phyloP scores from a whole-genome alignment of 306 rosid species.

The Spatholobus suberectus region DNA sequence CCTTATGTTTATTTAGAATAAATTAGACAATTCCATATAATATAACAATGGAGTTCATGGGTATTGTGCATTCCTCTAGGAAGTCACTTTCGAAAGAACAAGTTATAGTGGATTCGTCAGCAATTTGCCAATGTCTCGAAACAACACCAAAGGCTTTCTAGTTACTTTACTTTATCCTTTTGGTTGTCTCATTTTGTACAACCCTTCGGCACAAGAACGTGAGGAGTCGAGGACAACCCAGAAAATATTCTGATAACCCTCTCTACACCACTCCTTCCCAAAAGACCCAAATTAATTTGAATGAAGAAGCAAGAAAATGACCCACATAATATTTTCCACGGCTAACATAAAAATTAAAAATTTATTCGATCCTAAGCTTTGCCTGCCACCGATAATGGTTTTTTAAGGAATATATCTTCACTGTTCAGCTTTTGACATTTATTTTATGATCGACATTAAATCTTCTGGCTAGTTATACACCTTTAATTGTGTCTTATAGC shows the following conservation, averaged over 20 bases:
- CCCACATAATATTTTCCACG: neutral
- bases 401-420: neutral
- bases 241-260: neutral
- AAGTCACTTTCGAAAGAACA: neutral
- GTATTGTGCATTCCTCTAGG: too few species aligned
- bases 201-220: neutral
- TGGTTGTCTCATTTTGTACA: neutral
- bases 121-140: neutral
- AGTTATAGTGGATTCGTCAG: neutral
- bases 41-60: too few species aligned
- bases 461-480: neutral
- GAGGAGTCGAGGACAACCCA: neutral
- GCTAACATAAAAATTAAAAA: neutral
- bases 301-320: neutral
- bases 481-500: neutral
- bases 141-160: neutral
- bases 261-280: neutral
- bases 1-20: too few species aligned
- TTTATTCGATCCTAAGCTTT: neutral
- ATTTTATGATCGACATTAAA: neutral
- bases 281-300: neutral
- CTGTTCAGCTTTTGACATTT: conserved; percentile 2
- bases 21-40: too few species aligned
- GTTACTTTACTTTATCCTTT: neutral
- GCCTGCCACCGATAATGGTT: neutral